Evolutionary conservation across 345 rosid species (phyloP).

Genomic region (Cochlearia excelsa): DNA sequence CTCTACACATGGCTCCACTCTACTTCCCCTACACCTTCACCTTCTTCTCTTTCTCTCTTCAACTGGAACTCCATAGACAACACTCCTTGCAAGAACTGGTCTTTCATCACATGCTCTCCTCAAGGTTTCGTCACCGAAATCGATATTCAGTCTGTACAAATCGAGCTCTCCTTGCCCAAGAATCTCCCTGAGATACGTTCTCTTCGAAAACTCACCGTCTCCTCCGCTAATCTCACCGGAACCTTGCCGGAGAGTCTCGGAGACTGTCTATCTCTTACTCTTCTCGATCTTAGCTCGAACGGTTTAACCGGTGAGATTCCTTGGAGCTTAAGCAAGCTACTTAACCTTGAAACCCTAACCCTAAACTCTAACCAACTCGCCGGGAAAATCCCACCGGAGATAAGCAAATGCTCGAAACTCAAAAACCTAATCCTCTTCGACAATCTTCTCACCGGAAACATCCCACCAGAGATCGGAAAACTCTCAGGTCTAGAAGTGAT

Average conservation of each 20-base stretch:
- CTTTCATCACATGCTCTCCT: conserved; percentile 66
- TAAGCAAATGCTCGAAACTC: conserved; percentile 49
- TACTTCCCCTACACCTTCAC: conserved; percentile 34
- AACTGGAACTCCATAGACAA: conserved; percentile 63
- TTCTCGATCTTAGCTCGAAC: conserved; percentile 63
- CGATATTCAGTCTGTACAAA: conserved; percentile 52
- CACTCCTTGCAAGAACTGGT: conserved; percentile 79
- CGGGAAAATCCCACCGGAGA: conserved; percentile 71
- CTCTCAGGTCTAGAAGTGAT: conserved; percentile 59
- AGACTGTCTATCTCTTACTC: conserved; percentile 40
- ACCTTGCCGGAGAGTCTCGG: conserved; percentile 57
- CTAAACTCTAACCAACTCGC: conserved; percentile 77
- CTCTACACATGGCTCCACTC: conserved; percentile 72
- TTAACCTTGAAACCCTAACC: conserved; percentile 50
- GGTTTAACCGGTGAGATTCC: conserved; percentile 66
- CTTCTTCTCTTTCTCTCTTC: conserved; percentile 45
- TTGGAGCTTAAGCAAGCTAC: conserved; percentile 51
- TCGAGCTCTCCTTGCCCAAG: conserved; percentile 52
- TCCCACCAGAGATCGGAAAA: conserved; percentile 72
- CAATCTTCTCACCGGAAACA: conserved; percentile 60
- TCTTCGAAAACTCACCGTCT: conserved; percentile 54
- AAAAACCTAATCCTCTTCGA: conserved; percentile 56
- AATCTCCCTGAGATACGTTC: conserved; percentile 55
- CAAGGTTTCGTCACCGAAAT: conserved; percentile 67
- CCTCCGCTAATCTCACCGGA: conserved; percentile 72